Evolutionary conservation across 2,329 filamentous ascomycete species (phyloP), one percentile per base, ranked within the genome.

Genomic region (Fusarium marasasianum): DNA sequence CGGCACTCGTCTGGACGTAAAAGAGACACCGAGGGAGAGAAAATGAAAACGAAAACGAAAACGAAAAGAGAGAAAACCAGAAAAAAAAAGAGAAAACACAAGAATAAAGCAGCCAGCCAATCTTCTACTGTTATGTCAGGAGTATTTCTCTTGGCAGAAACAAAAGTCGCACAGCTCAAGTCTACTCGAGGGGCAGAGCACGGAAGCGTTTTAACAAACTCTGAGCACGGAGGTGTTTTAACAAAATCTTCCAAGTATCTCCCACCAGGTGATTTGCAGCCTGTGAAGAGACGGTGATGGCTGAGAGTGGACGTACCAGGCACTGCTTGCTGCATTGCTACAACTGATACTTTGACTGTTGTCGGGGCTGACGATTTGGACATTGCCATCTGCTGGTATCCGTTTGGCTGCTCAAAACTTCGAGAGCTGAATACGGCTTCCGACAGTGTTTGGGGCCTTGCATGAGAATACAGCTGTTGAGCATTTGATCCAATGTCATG

Each of bases 401-500:
- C 13, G 18, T 13, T 22, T 48, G 6, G 45, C 26, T 50, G 2
- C 47, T 18, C 22, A 24, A 9, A 22, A 17, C 29, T 29, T 6
- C 18, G 18, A 15, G 26, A 4, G 18, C 35, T 0, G 35, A 37
- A 37, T 1, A 18, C 0, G 33, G 14, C 0, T 35, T 35, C 3
- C 33, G 33, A 17, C 17, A 24, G 24, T 24, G 24, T 37, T 35
- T 24, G 48, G 2, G 31, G 5, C 22, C 11, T 8, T 18, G 4
- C 15, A 8, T 2, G 22, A 35, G 20, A 11, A 11, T 29, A 18
- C 24, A 37, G n/a, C 51, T n/a, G 15, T 2, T 51, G 31, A 20
- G 48, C 22, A 24, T 6, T 37, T 53, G 17, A 53, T 53, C 9
- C 13, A 37, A 6, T 37, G 9, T 15, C 50, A 37, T 17, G 13